Percentiles rank a stretch among this genome's conserved stretches.
These are phyloP conservation scores for Apiospora koreana DNA, from an alignment of 2,329 filamentous ascomycete species.

Conservation along the genomic window DNA sequence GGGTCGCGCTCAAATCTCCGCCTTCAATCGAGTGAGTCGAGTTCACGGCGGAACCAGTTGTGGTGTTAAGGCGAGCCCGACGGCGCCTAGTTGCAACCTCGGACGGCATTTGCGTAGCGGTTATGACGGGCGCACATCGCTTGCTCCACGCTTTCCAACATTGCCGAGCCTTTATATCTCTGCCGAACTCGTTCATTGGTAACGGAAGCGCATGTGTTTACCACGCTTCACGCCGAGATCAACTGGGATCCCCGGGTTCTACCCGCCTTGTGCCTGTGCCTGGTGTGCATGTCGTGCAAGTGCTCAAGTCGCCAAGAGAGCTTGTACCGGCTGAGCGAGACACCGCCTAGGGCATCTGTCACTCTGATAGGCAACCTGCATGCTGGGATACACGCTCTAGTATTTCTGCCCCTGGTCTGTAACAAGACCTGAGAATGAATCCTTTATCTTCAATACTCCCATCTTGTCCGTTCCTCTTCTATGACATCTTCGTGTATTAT, in stretches of 20 bases:
- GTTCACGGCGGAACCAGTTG: not conserved
- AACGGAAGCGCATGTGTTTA: not conserved
- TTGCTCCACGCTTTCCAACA: not conserved
- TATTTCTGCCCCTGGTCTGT: slow-evolving; percentile 14
- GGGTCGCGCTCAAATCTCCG: not conserved
- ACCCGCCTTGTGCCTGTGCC: too few relatives aligned
- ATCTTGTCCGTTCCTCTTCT: not conserved
- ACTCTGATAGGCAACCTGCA: slow-evolving; percentile 22
- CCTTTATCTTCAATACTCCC: not conserved
- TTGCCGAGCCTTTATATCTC: not conserved
- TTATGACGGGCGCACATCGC: not conserved
- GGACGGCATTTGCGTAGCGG: not conserved
- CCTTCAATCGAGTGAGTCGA: not conserved
- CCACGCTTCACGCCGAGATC: not conserved
- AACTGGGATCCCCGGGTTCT: not conserved
- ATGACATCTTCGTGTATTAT: not conserved
- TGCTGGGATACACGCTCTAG: slow-evolving; percentile 22
- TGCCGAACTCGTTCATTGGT: not conserved
- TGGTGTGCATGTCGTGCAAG: not conserved
- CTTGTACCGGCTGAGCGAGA: not conserved
- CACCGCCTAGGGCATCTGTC: slow-evolving; percentile 17
- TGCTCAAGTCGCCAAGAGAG: not conserved
- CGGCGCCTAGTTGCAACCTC: not conserved
- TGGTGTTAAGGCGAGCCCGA: not conserved
- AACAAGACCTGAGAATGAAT: slow-evolving; percentile 4